A percentile compares a stretch with the other conserved stretches of the same genome.
Evolutionary conservation across 176 grass and related monocot genomes (phyloP).

Genomic region (Musa schizocarpa): DNA sequence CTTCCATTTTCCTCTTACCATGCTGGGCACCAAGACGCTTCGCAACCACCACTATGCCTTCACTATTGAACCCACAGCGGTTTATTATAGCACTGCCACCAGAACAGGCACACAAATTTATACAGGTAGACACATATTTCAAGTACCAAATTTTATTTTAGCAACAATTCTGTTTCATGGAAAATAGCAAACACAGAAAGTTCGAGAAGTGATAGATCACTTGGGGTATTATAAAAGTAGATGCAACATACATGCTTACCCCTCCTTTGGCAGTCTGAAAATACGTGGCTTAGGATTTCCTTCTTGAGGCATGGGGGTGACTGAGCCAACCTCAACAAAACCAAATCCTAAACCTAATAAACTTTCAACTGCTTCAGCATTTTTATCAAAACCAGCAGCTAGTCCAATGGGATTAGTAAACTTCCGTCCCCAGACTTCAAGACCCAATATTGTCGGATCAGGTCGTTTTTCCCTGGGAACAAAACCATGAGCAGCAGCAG

Average conservation of each 20-base stretch:
- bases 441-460: constrained; percentile 60
- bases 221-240: background rate
- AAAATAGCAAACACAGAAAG: constrained; percentile 3
- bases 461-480: constrained; percentile 87
- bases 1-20: constrained; percentile 99
- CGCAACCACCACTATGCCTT: constrained; percentile 86
- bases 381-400: constrained; percentile 97
- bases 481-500: constrained; percentile 72
- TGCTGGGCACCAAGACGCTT: constrained; percentile 95
- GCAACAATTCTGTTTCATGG: background rate
- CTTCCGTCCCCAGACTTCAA: constrained; percentile 84
- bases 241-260: constrained; percentile 39
- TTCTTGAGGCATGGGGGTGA: constrained; percentile 86
- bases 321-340: constrained; percentile 97
- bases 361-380: constrained; percentile 87
- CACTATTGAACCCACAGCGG: constrained; percentile 89
- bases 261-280: constrained; percentile 68
- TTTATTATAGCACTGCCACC: constrained; percentile 73
- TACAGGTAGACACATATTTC: background rate
- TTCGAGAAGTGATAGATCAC: background rate
- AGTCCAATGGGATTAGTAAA: constrained; percentile 87
- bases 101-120: constrained; percentile 12
- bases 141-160: constrained; percentile 10
- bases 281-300: constrained; percentile 94
- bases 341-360: constrained; percentile 87